Evolutionary conservation across 176 grass and related monocot genomes (phyloP), one percentile per base, ranked within the genome.

Genomic region (Elymus sibiricus): DNA sequence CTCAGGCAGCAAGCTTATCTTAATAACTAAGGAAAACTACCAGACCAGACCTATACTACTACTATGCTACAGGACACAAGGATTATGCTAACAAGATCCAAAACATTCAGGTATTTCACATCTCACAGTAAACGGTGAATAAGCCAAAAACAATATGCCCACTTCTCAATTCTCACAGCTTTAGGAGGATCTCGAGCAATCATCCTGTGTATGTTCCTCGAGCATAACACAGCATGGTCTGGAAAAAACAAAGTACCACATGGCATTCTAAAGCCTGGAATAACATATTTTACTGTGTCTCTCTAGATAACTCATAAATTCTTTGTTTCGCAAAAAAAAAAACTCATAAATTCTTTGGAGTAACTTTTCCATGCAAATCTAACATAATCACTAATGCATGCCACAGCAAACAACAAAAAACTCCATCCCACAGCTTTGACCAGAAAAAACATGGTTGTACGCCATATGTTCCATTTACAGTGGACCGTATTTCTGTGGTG

Each of bases 241-340:
- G 24, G 49, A 53, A 53, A 53, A 53, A 53, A 51, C 80, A 82
- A 82, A 9, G 55, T 80, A 71, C 59, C 31, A 26, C 43, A 55
- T 82, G 43, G 21, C 66, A 26, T 55, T 55, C 47, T 11, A 51
- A 82, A 70, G 53, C 32, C 53, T 29, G 21, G 13, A 46, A 46
- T 44, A 21, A 74, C 43, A 72, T 55, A 73, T 32, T 79, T 47
- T 55, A 55, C 28, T 31, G 19, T 63, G 58, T 74, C 71, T 2
- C 58, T 55, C 70, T 70, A 49, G 14, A 83, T 70, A 88, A 70
- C 3, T 77, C 77, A 70, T 68, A 39, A 67, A 0, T 64, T 81
- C 19, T 75, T 66, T 44, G 14, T n/a, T n/a, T n/a, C n/a, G n/a
- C n/a, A n/a, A n/a, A n/a, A n/a, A n/a, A n/a, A n/a, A n/a, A n/a